Evolutionary conservation across 1,284 basidiomycete species (phyloP), one percentile per base, ranked within the genome.

Genomic region (Wolfiporia cocos): DNA sequence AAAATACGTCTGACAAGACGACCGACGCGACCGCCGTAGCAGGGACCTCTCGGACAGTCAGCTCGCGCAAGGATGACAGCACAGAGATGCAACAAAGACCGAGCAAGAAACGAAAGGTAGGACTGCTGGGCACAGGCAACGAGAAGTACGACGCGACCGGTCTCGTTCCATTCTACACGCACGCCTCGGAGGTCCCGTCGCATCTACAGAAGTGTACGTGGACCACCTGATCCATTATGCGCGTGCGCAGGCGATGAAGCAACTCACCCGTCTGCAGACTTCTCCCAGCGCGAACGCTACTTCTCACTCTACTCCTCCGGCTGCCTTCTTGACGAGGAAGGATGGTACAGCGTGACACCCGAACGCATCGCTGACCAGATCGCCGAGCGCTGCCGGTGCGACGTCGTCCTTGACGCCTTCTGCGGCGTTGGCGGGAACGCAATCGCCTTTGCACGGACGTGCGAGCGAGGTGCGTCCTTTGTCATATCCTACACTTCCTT

Each of bases 401-500:
- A 82, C 51, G 83, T 81, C 2, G 71, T 94, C 38, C 69, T 95
- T 20, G 96, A 99, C 57, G 92, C 92, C 1, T 99, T 98, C 59
- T 97, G 93, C 57, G 96, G 96, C 0, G 94, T 98, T 0, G 96
- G 96, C 7, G 96, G 96, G 3, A 99, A 99, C 56, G 81, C 93
- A 1, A 99, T 99, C 44, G 92, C 93, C 9, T 97, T 99, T 64
- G 96, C 96, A 1, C 80, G 86, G 59, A 96, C 93, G 1, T 98
- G 94, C 64, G 85, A 94, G 61, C 70, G 84, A 61, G 90, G 90
- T 92, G 53, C 45, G 78, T 61, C 31, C 35, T 38, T 17, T 26
- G 23, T 15, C n/a, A 30, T 24, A 22, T 34, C 17, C 41, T 45
- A 44, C 38, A 37, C n/a, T 41, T 49, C 19, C 32, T 41, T 31